Evolutionary conservation across 73 alveolate species (phyloP).

Genomic region (Chromera velia): DNA sequence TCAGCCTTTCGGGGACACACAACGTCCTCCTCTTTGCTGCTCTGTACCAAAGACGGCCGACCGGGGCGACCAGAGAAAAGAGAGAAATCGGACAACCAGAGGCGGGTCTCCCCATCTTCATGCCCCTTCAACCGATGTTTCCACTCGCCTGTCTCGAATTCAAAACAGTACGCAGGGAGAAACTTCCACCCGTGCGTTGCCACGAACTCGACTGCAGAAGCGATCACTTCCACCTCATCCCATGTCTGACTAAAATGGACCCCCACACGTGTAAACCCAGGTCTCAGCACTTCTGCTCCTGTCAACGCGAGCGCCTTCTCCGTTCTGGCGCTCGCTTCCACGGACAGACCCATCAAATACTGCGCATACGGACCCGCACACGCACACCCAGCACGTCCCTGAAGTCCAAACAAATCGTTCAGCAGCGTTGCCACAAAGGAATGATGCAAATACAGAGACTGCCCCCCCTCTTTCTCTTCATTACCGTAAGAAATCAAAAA

Average conservation of each 20-base stretch:
- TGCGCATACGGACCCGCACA: constrained; percentile 47
- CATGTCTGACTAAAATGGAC: constrained; percentile 17
- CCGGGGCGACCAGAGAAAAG: too few species aligned
- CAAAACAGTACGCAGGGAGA: constrained; percentile 27
- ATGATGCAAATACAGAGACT: constrained; percentile 23
- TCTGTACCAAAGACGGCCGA: too few species aligned
- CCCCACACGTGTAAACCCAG: constrained; percentile 29
- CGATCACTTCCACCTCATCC: neutral
- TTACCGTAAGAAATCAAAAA: too few species aligned
- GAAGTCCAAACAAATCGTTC: neutral
- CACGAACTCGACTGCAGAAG: constrained; percentile 14
- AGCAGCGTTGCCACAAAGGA: constrained; percentile 24
- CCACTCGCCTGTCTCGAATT: constrained; percentile 40
- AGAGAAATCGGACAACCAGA: too few species aligned
- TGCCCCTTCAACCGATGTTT: constrained; percentile 24
- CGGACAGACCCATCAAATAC: constrained; percentile 14
- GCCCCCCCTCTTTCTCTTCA: too few species aligned
- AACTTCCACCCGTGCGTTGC: constrained; percentile 29
- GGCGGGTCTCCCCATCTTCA: constrained; percentile 8
- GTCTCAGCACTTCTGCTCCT: constrained; percentile 13
- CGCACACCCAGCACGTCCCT: constrained; percentile 23
- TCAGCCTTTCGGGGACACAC: too few species aligned
- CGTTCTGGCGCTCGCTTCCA: neutral
- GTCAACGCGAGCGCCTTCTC: neutral
- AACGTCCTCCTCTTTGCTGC: too few species aligned